These are phyloP conservation scores for Volvox carteri DNA, from an alignment of 163 green algal species.

Conservation along the genomic window DNA sequence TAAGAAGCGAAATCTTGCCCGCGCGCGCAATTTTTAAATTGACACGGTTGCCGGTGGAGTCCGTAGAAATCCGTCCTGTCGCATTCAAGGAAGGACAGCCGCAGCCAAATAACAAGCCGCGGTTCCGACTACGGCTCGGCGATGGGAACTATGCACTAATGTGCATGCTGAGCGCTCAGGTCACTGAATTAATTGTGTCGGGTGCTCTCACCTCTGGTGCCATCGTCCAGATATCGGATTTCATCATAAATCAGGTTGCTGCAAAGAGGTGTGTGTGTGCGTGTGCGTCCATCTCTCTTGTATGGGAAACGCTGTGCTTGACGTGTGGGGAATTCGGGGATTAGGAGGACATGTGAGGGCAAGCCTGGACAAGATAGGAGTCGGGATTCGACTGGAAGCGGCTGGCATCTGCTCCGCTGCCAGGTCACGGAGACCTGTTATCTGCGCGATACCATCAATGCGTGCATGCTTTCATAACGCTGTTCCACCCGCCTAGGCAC, in stretches of 20 bases:
- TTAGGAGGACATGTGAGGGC: too few species aligned
- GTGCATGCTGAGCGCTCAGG: constrained; percentile 89
- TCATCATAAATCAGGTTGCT: constrained; percentile 82
- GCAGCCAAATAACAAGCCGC: background rate
- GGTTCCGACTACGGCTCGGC: constrained; percentile 65
- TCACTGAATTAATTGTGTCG: constrained; percentile 77
- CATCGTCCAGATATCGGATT: constrained; percentile 85
- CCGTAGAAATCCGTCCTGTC: constrained; percentile 12
- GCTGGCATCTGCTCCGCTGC: too few species aligned
- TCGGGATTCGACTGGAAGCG: too few species aligned
- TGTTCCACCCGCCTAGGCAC: too few species aligned
- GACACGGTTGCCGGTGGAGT: too few species aligned
- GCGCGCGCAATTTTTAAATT: background rate
- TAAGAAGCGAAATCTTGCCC: background rate
- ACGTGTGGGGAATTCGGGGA: too few species aligned
- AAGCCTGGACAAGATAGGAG: too few species aligned
- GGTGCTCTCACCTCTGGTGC: constrained; percentile 67
- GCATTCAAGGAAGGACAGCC: constrained; percentile 16
- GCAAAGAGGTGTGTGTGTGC: constrained; percentile 68
- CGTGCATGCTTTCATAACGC: too few species aligned
- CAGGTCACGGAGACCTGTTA: too few species aligned
- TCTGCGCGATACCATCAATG: too few species aligned
- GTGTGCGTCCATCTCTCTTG: background rate
- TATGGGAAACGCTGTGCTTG: background rate
- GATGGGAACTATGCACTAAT: constrained; percentile 74